Evolutionary conservation across 75 land plant genomes (phyloP).

Genomic region (Pinus tabuliformis): DNA sequence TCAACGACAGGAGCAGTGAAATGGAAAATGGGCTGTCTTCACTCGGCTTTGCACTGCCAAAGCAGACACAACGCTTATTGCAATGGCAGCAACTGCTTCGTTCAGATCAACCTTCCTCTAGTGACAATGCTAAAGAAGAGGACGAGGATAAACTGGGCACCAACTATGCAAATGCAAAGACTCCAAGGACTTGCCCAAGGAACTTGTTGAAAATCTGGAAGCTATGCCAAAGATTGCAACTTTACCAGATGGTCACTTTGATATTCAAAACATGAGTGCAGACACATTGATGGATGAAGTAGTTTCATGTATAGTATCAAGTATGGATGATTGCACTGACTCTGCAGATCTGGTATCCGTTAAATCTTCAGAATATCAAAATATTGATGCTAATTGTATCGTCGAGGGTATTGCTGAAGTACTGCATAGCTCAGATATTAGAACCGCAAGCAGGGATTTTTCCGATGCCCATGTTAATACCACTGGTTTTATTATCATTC

Average conservation of each 20-base stretch:
- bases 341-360: not conserved
- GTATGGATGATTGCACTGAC: not conserved
- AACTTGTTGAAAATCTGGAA: not conserved
- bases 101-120: not conserved
- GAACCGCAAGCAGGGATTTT: not conserved
- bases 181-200: not conserved
- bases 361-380: not conserved
- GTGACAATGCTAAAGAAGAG: not conserved
- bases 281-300: slow-evolving; percentile 7
- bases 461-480: not conserved
- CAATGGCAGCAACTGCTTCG: too few relatives aligned
- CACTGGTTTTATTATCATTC: not conserved
- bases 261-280: slow-evolving; percentile 4
- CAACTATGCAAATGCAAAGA: not conserved
- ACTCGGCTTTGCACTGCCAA: too few relatives aligned
- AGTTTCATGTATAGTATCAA: slow-evolving; percentile 3
- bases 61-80: too few relatives aligned
- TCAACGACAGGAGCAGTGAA: too few relatives aligned
- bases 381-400: not conserved
- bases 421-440: not conserved
- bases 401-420: not conserved
- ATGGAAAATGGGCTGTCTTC: too few relatives aligned
- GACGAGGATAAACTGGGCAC: not conserved
- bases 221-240: not conserved
- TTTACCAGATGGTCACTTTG: not conserved